Conservation (phyloP, 208 protist genomes). For the Leptomonas pyrrhocoris region DNA sequence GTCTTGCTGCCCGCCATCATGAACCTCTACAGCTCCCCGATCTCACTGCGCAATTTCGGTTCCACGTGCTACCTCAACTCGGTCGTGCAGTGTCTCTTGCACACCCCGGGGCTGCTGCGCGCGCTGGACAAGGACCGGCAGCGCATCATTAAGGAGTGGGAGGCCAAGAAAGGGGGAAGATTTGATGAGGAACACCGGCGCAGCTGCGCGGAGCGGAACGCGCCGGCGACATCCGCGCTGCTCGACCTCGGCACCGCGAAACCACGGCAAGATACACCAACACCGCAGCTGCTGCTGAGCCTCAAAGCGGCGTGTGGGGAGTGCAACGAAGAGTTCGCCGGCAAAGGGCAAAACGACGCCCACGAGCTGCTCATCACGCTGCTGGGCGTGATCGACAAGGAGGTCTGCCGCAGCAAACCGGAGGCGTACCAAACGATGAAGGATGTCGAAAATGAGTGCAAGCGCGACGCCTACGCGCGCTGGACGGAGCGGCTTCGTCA, state of each 20-base stretch:
- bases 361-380: constrained; percentile 92
- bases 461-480: constrained; percentile 48
- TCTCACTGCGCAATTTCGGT: constrained; percentile 86
- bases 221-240: constrained; percentile 47
- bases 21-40: constrained; percentile 27
- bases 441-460: constrained; percentile 60
- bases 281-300: constrained; percentile 45
- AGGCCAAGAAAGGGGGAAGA: neutral
- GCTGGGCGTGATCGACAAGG: constrained; percentile 87
- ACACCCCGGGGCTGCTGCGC: constrained; percentile 49
- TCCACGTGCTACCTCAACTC: constrained; percentile 98
- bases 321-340: constrained; percentile 78
- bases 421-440: constrained; percentile 57
- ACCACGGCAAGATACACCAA: constrained; percentile 5
- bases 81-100: constrained; percentile 91
- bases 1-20: constrained; percentile 5
- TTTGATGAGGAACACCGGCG: constrained; percentile 14
- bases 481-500: constrained; percentile 53
- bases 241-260: constrained; percentile 38
- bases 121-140: constrained; percentile 37
- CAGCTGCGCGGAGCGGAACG: constrained; percentile 25
- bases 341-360: constrained; percentile 85
- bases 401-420: constrained; percentile 63
- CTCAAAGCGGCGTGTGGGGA: constrained; percentile 65
- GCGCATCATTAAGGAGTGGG: constrained; percentile 24